Evolutionary conservation across 2,329 filamentous ascomycete species (phyloP).

Genomic region (Ophiostoma triangulosporum): DNA sequence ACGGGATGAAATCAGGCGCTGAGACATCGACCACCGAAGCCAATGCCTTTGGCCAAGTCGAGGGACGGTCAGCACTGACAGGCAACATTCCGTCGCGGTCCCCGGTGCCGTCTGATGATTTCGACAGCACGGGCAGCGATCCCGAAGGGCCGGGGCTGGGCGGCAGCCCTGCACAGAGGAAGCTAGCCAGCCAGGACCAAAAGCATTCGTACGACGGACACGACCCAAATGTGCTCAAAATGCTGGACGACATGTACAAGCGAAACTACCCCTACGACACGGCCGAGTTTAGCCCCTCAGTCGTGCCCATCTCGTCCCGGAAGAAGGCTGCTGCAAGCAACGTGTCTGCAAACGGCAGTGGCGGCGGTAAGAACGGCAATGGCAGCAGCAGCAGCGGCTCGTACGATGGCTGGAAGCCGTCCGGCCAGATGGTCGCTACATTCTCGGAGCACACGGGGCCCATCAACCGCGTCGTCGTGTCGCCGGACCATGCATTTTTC

Average conservation of each 20-base stretch:
- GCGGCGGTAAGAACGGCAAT: neutral
- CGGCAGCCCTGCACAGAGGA: constrained; percentile 11
- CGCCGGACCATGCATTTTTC: constrained; percentile 90
- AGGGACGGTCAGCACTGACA: constrained; percentile 37
- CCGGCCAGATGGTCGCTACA: constrained; percentile 71
- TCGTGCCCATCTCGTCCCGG: constrained; percentile 49
- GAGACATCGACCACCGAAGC: constrained; percentile 46
- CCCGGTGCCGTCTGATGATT: constrained; percentile 11
- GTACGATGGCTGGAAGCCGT: constrained; percentile 65
- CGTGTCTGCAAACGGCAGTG: constrained; percentile 27
- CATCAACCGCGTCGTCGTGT: constrained; percentile 67
- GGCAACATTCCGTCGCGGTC: constrained; percentile 15
- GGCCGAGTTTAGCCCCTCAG: constrained; percentile 63
- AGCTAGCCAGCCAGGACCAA: constrained; percentile 29
- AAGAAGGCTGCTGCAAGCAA: constrained; percentile 33
- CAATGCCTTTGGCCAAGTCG: constrained; percentile 47
- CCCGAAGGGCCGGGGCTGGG: constrained; percentile 6
- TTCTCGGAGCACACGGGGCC: constrained; percentile 78
- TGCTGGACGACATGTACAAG: constrained; percentile 75
- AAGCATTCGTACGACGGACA: constrained; percentile 80
- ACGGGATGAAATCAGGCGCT: constrained; percentile 40
- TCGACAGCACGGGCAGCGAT: constrained; percentile 13
- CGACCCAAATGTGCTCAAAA: constrained; percentile 51
- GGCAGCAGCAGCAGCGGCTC: constrained; percentile 30
- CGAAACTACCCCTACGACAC: constrained; percentile 55